Conservation (phyloP, 768 basidiomycete genomes). For the Lactarius evosmus region DNA sequence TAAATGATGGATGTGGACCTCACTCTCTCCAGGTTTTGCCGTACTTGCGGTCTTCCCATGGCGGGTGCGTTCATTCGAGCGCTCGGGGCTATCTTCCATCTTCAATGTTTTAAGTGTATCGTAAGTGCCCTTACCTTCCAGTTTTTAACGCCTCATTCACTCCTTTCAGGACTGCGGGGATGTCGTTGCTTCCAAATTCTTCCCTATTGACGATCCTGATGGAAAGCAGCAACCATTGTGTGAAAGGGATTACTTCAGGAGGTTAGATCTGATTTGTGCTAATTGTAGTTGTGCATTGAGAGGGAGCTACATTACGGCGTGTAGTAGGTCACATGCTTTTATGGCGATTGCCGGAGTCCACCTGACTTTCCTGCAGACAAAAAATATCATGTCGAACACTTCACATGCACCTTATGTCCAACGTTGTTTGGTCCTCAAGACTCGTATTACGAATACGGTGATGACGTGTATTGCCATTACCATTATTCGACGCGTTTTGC, state of each 20-base stretch:
- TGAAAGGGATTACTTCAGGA: conserved; percentile 95
- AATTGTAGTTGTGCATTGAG: conserved; percentile 92
- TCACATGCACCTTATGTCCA: conserved; percentile 95
- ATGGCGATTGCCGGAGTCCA: conserved; percentile 13
- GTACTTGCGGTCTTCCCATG: conserved; percentile 76
- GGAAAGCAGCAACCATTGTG: conserved; percentile 89
- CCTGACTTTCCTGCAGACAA: conserved; percentile 56
- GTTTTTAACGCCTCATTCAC: conserved; percentile 15
- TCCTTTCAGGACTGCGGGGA: conserved; percentile 82
- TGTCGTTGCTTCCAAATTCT: conserved; percentile 97
- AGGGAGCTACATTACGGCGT: conserved; percentile 98
- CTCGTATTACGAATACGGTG: conserved; percentile 98
- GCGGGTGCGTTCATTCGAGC: conserved; percentile 96
- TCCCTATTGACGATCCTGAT: conserved; percentile 93
- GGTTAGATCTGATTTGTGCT: conserved; percentile 92
- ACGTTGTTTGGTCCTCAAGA: conserved; percentile 97
- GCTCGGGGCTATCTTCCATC: conserved; percentile 86
- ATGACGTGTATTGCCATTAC: conserved; percentile 96
- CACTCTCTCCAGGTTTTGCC: conserved; percentile 52
- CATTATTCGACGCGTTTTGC: conserved; percentile 99
- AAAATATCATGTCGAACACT: conserved; percentile 99
- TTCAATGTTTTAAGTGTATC: conserved; percentile 98
- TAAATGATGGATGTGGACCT: neutral
- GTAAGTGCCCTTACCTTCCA: conserved; percentile 46
- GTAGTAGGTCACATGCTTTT: conserved; percentile 60